Conservation (phyloP, 2,329 filamentous ascomycete species). For the Alternaria sp. region DNA sequence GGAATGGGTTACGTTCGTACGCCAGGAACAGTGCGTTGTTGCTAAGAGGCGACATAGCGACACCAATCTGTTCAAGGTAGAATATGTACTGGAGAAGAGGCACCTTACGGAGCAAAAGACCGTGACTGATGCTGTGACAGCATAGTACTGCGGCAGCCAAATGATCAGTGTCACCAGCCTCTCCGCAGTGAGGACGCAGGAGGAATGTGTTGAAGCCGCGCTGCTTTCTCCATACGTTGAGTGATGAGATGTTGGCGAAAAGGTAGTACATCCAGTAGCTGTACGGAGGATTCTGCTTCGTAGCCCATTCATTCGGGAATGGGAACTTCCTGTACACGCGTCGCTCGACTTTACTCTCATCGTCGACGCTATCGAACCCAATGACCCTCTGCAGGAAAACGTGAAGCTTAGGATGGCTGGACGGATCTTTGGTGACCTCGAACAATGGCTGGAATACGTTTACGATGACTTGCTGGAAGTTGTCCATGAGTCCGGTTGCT, state of each 20-base stretch:
- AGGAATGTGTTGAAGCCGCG: constrained; percentile 96
- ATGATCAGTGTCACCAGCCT: constrained; percentile 96
- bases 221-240: constrained; percentile 89
- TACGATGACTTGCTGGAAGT: constrained; percentile 85
- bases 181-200: constrained; percentile 91
- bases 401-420: constrained; percentile 88
- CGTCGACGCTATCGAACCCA: constrained; percentile 96
- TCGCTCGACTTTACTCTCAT: constrained; percentile 95
- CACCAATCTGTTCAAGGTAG: constrained; percentile 96
- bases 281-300: constrained; percentile 95
- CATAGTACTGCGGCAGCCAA: constrained; percentile 88
- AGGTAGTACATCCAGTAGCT: constrained; percentile 99
- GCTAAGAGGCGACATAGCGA: constrained; percentile 98
- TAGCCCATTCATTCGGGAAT: constrained; percentile 84
- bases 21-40: constrained; percentile 97
- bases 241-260: constrained; percentile 89
- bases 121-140: constrained; percentile 96
- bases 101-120: constrained; percentile 89
- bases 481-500: constrained; percentile 81
- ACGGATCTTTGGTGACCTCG: constrained; percentile 87
- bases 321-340: constrained; percentile 96
- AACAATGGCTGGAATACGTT: constrained; percentile 96
- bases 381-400: constrained; percentile 94
- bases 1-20: constrained; percentile 95
- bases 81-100: constrained; percentile 95